A percentile compares a stretch with the other conserved stretches of the same genome.
Evolutionary conservation across 805 yeast species (phyloP).

Genomic region (Lachancea cidri): DNA sequence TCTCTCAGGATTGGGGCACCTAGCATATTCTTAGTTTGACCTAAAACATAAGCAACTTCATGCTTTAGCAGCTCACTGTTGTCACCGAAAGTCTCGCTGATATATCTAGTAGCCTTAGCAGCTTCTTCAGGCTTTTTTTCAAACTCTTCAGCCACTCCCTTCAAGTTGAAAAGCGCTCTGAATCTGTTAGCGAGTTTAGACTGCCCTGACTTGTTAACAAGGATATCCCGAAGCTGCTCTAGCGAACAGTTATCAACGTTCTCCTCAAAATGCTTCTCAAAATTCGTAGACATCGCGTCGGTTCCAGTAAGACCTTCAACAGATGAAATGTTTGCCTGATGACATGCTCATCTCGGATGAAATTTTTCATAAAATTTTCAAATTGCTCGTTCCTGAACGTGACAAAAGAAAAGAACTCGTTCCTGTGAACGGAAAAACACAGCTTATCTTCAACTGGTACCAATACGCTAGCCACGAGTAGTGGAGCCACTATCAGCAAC

Average conservation of each 20-base stretch:
- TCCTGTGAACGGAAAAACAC: background rate
- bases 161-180: conserved; percentile 89
- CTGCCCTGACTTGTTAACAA: conserved; percentile 60
- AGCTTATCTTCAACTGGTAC: too few relatives aligned
- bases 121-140: conserved; percentile 49
- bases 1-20: conserved; percentile 73
- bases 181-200: conserved; percentile 80
- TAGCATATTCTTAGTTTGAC: conserved; percentile 82
- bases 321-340: too few relatives aligned
- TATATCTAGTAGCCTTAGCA: conserved; percentile 66
- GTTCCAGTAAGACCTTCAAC: background rate
- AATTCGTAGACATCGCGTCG: conserved; percentile 31
- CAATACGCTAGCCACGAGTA: too few relatives aligned
- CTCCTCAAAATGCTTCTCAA: conserved; percentile 34
- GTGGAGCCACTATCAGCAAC: too few relatives aligned
- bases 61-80: conserved; percentile 89
- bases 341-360: background rate
- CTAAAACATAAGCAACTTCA: conserved; percentile 95
- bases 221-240: conserved; percentile 68
- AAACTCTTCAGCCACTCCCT: conserved; percentile 77
- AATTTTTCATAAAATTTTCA: background rate
- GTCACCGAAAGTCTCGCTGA: conserved; percentile 77
- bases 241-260: conserved; percentile 39
- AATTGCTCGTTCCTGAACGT: background rate
- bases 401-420: background rate